A percentile compares a stretch with the other conserved stretches of the same genome.
These are phyloP conservation scores for Geotrichum candidum DNA, from an alignment of 1,139 yeast genomes.

Conservation along the genomic window DNA sequence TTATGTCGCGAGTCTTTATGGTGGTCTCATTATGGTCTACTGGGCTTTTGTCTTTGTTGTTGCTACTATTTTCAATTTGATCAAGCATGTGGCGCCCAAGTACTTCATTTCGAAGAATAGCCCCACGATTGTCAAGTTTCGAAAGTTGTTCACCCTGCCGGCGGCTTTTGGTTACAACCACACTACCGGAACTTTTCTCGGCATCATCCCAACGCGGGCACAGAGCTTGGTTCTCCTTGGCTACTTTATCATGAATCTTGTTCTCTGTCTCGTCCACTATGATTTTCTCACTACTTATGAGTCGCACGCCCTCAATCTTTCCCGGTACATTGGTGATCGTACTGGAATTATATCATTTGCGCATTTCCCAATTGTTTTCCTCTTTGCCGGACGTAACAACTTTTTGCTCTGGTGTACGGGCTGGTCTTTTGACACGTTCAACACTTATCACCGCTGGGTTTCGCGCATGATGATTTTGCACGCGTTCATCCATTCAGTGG, in stretches of 20 bases:
- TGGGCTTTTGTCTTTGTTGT: slow-evolving; percentile 10
- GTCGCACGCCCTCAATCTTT: slow-evolving; percentile 37
- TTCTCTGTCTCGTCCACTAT: slow-evolving; percentile 39
- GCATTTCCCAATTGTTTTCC: slow-evolving; percentile 46
- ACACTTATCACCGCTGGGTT: slow-evolving; percentile 61
- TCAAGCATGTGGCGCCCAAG: background rate
- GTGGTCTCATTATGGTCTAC: slow-evolving; percentile 11
- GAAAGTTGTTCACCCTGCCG: background rate
- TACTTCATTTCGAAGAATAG: background rate
- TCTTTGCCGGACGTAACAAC: slow-evolving; percentile 66
- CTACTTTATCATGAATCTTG: slow-evolving; percentile 40
- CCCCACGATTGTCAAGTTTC: background rate
- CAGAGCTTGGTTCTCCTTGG: slow-evolving; percentile 47
- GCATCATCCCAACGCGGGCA: slow-evolving; percentile 51
- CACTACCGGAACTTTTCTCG: background rate
- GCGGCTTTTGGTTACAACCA: slow-evolving; percentile 6
- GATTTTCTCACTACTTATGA: slow-evolving; percentile 38
- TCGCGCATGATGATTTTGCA: slow-evolving; percentile 50
- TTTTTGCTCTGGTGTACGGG: slow-evolving; percentile 58
- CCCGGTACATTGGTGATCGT: slow-evolving; percentile 55
- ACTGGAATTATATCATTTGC: slow-evolving; percentile 48
- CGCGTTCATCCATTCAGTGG: slow-evolving; percentile 35
- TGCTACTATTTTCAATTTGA: slow-evolving; percentile 3
- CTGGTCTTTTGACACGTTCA: slow-evolving; percentile 57
- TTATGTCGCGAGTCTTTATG: slow-evolving; percentile 6